A percentile compares a stretch with the other conserved stretches of the same genome.
These are phyloP conservation scores for Cinnamomum micranthum DNA, from an alignment of 164 flowering plant species.

Conservation along the genomic window DNA sequence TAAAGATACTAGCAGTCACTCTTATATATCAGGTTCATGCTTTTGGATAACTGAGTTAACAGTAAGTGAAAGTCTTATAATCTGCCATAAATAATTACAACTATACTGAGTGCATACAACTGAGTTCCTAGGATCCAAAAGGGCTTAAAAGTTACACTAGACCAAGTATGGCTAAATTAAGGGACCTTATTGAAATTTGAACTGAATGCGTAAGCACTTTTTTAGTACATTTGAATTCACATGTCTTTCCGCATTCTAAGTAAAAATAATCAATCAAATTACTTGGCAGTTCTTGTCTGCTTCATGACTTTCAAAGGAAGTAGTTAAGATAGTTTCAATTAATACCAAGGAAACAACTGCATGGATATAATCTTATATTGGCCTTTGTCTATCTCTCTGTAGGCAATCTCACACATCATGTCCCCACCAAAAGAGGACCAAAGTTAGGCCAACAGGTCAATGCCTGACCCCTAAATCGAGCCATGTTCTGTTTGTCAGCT, in stretches of 20 bases:
- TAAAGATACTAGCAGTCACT: not conserved
- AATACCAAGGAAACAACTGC: slow-evolving; percentile 3
- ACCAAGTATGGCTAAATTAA: not conserved
- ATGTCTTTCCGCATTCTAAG: slow-evolving; percentile 26
- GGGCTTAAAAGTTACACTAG: not conserved
- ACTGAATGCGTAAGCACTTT: not conserved
- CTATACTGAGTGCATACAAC: no score
- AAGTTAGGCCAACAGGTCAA: slow-evolving; percentile 22
- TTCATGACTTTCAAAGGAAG: slow-evolving; percentile 64
- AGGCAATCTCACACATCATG: slow-evolving; percentile 20
- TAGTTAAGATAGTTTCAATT: slow-evolving; percentile 33
- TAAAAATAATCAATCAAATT: slow-evolving; percentile 20
- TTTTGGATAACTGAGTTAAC: not conserved
- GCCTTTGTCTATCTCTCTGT: slow-evolving; percentile 16
- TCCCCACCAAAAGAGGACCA: slow-evolving; percentile 8
- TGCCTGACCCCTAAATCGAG: slow-evolving; percentile 4
- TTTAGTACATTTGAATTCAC: slow-evolving; percentile 9
- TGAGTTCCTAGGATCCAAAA: no score
- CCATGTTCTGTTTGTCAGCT: slow-evolving; percentile 28
- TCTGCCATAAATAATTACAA: not conserved
- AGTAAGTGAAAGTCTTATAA: not conserved
- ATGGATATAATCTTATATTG: slow-evolving; percentile 2
- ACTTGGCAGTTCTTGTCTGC: slow-evolving; percentile 39
- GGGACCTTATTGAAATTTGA: slow-evolving; percentile 4
- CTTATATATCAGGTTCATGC: not conserved